A percentile compares a stretch with the other conserved stretches of the same genome.
Evolutionary conservation across 2,329 filamentous ascomycete species (phyloP).

Genomic region (Xylariales sp.): DNA sequence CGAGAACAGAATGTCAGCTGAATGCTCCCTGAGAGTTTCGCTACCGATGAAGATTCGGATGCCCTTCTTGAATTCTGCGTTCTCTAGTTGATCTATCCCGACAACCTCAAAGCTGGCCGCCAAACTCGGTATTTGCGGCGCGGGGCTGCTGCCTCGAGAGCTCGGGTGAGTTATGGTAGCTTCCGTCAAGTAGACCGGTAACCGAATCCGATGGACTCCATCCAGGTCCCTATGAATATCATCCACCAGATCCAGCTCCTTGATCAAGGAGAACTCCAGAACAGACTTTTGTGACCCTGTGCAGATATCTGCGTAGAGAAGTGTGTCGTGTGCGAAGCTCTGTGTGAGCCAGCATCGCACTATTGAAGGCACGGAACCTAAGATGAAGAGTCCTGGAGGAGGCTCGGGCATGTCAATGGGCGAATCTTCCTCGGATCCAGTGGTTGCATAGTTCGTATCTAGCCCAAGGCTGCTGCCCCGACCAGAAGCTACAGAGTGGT

Average conservation of each 20-base stretch:
- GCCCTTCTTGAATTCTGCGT: constrained; percentile 47
- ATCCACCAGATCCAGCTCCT: constrained; percentile 65
- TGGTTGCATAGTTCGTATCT: constrained; percentile 64
- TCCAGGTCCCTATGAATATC: constrained; percentile 63
- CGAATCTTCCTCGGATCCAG: constrained; percentile 61
- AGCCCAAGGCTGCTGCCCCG: constrained; percentile 85
- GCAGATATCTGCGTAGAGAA: constrained; percentile 89
- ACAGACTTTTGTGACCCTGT: constrained; percentile 85
- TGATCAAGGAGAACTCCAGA: constrained; percentile 70
- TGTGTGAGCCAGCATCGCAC: constrained; percentile 93
- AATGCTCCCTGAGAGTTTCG: constrained; percentile 79
- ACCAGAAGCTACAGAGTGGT: constrained; percentile 69
- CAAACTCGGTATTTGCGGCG: constrained; percentile 76
- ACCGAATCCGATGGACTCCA: constrained; percentile 63
- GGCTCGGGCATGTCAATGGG: constrained; percentile 69
- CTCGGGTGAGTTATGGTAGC: constrained; percentile 75
- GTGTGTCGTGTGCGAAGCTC: constrained; percentile 81
- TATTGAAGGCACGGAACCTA: constrained; percentile 88
- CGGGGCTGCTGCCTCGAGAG: constrained; percentile 66
- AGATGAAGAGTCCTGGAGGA: constrained; percentile 76
- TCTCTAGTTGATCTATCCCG: constrained; percentile 49
- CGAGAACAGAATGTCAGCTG: constrained; percentile 86
- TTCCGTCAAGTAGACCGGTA: constrained; percentile 86
- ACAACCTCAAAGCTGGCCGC: constrained; percentile 73
- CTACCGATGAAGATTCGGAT: constrained; percentile 89